A percentile compares a stretch with the other conserved stretches of the same genome.
Conservation (phyloP, 1,139 yeast species). For the Suhomyces anneliseae region DNA sequence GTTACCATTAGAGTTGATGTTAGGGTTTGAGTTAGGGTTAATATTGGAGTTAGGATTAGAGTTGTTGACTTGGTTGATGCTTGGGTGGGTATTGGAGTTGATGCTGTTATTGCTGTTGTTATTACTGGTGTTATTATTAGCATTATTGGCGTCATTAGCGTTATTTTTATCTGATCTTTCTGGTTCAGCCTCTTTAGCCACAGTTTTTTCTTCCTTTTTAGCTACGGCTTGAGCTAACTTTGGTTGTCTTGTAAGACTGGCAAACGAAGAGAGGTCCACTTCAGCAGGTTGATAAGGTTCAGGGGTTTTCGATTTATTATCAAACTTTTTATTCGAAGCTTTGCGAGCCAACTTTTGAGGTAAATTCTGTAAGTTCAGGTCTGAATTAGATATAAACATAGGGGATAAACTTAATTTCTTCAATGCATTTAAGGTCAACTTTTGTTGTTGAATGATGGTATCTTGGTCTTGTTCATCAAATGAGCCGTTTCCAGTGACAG, state of each 20-base stretch:
- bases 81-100: not conserved
- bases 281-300: constrained; percentile 56
- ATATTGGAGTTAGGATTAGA: constrained; percentile 3
- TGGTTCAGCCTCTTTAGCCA: not conserved
- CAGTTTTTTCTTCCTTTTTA: constrained; percentile 1
- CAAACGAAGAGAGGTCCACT: constrained; percentile 51
- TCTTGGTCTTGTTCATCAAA: constrained; percentile 40
- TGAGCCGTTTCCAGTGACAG: constrained; percentile 2
- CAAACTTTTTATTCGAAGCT: constrained; percentile 14
- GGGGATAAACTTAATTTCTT: constrained; percentile 48
- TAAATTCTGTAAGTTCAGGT: constrained; percentile 13
- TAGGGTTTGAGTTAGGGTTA: not conserved
- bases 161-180: not conserved
- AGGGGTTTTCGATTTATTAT: constrained; percentile 7
- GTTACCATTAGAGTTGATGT: not conserved
- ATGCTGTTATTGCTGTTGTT: not conserved
- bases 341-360: constrained; percentile 14
- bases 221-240: constrained; percentile 15
- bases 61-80: not conserved
- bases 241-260: constrained; percentile 49
- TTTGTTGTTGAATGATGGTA: constrained; percentile 42
- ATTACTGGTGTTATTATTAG: not conserved
- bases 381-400: constrained; percentile 25
- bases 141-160: not conserved
- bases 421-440: constrained; percentile 45